Percentiles rank a stretch among this genome's conserved stretches.
Evolutionary conservation across 1,284 basidiomycete species (phyloP).

Genomic region (Moesziomyces antarcticus): DNA sequence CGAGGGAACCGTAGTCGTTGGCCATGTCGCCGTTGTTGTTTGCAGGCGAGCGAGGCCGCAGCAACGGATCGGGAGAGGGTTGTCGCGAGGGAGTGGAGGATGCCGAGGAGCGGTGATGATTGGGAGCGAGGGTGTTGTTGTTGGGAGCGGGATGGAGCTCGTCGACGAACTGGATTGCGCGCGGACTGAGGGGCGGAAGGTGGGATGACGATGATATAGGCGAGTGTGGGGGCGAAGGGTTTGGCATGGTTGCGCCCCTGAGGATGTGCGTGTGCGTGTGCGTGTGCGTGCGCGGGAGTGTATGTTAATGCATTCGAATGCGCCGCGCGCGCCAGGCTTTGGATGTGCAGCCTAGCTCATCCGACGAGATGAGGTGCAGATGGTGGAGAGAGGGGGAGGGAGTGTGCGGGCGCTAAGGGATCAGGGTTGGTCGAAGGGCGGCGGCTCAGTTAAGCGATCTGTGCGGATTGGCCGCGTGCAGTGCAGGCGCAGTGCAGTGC

Average conservation of each 20-base stretch:
- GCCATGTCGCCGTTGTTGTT: slow-evolving; percentile 13
- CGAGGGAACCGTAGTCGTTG: slow-evolving; percentile 25
- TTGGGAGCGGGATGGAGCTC: slow-evolving; percentile 24
- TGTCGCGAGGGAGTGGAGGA: slow-evolving; percentile 9
- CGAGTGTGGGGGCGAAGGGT: slow-evolving; percentile 22
- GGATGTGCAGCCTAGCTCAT: too few species aligned
- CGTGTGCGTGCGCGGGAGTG: too few species aligned
- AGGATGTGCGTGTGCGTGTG: slow-evolving; percentile 6
- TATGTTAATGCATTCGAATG: neutral
- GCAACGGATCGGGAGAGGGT: slow-evolving; percentile 28
- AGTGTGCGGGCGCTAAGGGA: neutral
- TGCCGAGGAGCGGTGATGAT: slow-evolving; percentile 1
- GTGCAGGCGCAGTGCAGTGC: too few species aligned
- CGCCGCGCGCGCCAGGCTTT: too few species aligned
- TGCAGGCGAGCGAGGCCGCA: slow-evolving; percentile 13
- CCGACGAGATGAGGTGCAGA: neutral
- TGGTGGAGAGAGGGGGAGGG: too few species aligned
- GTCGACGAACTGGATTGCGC: slow-evolving; percentile 41
- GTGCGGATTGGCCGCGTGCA: too few species aligned
- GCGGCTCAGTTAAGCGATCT: too few species aligned
- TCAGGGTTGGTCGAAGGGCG: neutral
- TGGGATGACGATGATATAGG: slow-evolving; percentile 13
- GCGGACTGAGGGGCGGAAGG: slow-evolving; percentile 27
- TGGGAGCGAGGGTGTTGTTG: slow-evolving; percentile 8
- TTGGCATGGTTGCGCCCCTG: slow-evolving; percentile 21